These are phyloP conservation scores for Hyaloscypha variabilis DNA, from an alignment of 495 filamentous ascomycete genomes.

Conservation along the genomic window DNA sequence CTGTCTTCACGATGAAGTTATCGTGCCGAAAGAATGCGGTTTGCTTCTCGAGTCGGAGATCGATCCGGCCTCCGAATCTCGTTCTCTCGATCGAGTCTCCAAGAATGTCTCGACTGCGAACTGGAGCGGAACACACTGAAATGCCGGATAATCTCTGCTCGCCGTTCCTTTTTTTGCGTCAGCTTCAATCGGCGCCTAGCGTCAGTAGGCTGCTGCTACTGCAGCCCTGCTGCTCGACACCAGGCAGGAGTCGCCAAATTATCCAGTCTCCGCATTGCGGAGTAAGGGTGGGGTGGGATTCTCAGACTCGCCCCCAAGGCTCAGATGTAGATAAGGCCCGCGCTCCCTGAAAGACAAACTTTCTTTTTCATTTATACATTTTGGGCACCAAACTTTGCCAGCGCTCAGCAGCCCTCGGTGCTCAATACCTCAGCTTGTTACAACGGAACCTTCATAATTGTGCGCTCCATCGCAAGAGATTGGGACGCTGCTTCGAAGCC, in stretches of 20 bases:
- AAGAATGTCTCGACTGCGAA: neutral
- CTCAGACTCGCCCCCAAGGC: neutral
- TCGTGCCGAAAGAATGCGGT: neutral
- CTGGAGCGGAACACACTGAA: neutral
- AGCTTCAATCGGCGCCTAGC: neutral
- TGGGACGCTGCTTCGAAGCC: neutral
- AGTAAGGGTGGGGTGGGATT: neutral
- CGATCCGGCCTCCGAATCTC: neutral
- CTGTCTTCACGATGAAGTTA: neutral
- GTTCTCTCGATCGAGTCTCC: neutral
- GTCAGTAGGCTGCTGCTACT: neutral
- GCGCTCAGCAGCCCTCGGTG: neutral
- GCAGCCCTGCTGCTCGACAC: conserved; percentile 1
- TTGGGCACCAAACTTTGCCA: neutral
- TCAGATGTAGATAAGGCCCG: neutral
- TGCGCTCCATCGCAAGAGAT: neutral
- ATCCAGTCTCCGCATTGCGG: neutral
- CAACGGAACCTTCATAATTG: neutral
- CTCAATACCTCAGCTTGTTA: neutral
- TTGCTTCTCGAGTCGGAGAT: neutral
- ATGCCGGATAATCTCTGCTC: neutral
- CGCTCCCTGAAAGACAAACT: neutral
- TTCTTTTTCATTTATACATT: neutral
- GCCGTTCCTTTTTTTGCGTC: neutral
- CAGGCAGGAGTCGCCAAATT: neutral